Evolutionary conservation across 2,329 filamentous ascomycete species (phyloP), one percentile per base, ranked within the genome.

Genomic region (Rugonectria rugulosa): DNA sequence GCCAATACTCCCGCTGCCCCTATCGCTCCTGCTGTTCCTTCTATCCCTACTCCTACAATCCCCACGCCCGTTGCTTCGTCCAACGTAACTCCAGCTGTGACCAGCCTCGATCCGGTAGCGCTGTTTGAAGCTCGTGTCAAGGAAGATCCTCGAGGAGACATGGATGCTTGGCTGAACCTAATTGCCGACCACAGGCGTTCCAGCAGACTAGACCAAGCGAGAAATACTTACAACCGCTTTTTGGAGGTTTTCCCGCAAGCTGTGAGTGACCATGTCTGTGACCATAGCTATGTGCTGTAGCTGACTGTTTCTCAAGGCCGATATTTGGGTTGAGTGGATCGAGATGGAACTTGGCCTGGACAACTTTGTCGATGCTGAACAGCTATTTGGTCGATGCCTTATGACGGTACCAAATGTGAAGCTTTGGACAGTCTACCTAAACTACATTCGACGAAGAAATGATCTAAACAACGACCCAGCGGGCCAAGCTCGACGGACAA

Each of bases 361-460:
- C 66, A 91, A 97, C 61, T 89, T 95, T 57, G 81, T 83, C 53
- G 86, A 86, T 41, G 88, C 96, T 14, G 94, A 97, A 73, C 82
- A 87, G 47, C 88, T 99, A 19, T 97, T 99, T 72, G 87, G 86
- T 61, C 85, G 87, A 64, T 92, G 90, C 26, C 84, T 99, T 32
- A 82, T 92, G 64, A 84, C 84, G 8, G 88, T 95, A 17, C 88
- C 91, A 10, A 91, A 94, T 70, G 89, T 98, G 32, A 85, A 90
- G 59, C 83, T 99, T 17, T 99, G 93, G 92, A 92, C 90, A 6
- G 85, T 92, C 26, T 99, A 99, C 72, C 86, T 99, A 59, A 92
- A 97, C 74, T 97, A 98, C 72, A 91, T 98, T 60, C 91, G 95
- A 48, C 89, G 95, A 42, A 86, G 91, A 61, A 95, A 97, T 73